A percentile compares a stretch with the other conserved stretches of the same genome.
phyloP scores from a whole-genome alignment of 1,139 yeast species.

The Trichomonascaceae sp. region DNA sequence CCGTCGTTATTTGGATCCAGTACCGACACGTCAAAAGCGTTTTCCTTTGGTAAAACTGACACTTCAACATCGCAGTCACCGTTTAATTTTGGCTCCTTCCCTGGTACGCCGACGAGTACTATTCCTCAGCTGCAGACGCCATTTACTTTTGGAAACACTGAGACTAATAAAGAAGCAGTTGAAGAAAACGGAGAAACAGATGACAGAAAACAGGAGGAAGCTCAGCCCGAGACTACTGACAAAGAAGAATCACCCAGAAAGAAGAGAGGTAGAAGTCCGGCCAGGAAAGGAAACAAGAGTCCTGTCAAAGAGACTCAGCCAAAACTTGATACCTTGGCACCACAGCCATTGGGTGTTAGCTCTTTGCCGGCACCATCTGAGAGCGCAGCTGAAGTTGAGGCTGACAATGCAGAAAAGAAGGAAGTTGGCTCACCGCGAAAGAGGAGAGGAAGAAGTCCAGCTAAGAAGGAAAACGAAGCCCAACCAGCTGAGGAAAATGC shows the following conservation, averaged over 20 bases:
- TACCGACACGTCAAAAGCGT: constrained; percentile 8
- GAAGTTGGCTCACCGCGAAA: neutral
- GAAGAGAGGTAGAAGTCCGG: neutral
- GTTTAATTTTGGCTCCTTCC: constrained; percentile 10
- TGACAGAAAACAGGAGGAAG: neutral
- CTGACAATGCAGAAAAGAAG: neutral
- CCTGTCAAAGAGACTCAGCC: neutral
- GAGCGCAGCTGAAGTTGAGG: neutral
- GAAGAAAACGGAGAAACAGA: neutral
- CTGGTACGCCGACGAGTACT: neutral
- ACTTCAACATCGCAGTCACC: constrained; percentile 12
- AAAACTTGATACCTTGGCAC: neutral
- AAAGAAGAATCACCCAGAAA: neutral
- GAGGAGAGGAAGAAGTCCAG: neutral
- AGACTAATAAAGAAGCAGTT: neutral
- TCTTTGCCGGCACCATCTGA: neutral
- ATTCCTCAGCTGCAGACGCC: neutral
- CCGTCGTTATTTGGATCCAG: constrained; percentile 2
- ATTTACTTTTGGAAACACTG: neutral
- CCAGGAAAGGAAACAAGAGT: neutral
- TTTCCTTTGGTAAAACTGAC: constrained; percentile 25
- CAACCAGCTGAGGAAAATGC: constrained; percentile 2
- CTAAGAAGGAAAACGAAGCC: neutral
- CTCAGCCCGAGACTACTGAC: neutral
- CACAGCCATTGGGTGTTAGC: neutral